Evolutionary conservation across 164 flowering plant genomes (phyloP).

Genomic region (Vitis rupestris): DNA sequence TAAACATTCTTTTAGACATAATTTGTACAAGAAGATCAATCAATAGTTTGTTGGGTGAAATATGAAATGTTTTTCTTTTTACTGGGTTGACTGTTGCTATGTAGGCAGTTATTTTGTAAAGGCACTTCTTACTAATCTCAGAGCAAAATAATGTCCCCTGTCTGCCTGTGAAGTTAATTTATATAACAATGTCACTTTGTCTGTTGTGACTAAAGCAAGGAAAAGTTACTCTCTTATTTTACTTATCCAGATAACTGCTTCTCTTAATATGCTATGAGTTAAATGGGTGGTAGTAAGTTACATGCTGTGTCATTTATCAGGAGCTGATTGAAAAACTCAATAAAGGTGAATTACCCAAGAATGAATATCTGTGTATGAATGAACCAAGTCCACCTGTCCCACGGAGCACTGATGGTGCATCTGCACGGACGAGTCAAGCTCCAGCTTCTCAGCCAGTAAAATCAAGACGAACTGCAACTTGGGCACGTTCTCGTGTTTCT

Average conservation of each 20-base stretch:
- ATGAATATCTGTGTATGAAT: slow-evolving; percentile 76
- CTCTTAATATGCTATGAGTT: background rate
- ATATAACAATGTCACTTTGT: background rate
- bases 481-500: slow-evolving; percentile 82
- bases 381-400: slow-evolving; percentile 45
- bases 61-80: background rate
- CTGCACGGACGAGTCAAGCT: slow-evolving; percentile 35
- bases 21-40: too few relatives aligned
- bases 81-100: background rate
- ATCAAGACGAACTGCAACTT: slow-evolving; percentile 86
- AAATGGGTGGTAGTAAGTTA: background rate
- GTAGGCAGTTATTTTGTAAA: background rate
- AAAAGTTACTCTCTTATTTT: background rate
- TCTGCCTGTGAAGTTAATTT: background rate
- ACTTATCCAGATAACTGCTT: background rate
- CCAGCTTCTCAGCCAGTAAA: slow-evolving; percentile 42
- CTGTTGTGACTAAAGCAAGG: background rate
- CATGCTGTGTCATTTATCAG: slow-evolving; percentile 31
- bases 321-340: slow-evolving; percentile 77
- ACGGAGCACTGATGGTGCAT: slow-evolving; percentile 25
- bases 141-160: background rate
- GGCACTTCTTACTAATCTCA: background rate
- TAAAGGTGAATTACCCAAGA: slow-evolving; percentile 78
- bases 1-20: too few relatives aligned
- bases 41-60: background rate